Evolutionary conservation across 129 eudicot genomes (phyloP).

Genomic region (Smallanthus sonchifolius): DNA sequence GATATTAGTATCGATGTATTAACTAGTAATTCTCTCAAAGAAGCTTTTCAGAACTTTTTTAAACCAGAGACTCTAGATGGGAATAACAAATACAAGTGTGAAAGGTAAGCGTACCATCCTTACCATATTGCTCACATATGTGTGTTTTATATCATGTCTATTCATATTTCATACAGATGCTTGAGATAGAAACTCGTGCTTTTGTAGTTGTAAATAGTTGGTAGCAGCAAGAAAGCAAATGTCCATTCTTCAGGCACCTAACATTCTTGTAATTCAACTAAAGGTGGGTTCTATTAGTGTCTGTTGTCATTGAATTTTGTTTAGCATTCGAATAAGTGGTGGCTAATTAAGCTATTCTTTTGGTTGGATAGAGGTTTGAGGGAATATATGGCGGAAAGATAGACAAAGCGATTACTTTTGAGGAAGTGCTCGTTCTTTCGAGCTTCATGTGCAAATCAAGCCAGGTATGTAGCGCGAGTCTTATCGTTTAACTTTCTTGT

Average conservation of each 20-base stretch:
- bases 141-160: constrained; percentile 8
- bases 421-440: constrained; percentile 77
- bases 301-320: not conserved
- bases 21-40: constrained; percentile 60
- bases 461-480: constrained; percentile 52
- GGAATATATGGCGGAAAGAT: constrained; percentile 85
- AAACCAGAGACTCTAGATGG: constrained; percentile 89
- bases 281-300: constrained; percentile 46
- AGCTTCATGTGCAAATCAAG: constrained; percentile 91
- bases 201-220: constrained; percentile 85
- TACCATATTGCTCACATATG: not conserved
- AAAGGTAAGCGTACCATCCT: constrained; percentile 46
- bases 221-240: constrained; percentile 94
- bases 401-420: constrained; percentile 80
- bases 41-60: constrained; percentile 79
- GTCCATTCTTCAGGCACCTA: constrained; percentile 91
- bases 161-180: constrained; percentile 3
- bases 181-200: constrained; percentile 26
- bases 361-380: constrained; percentile 73
- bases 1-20: constrained; percentile 82
- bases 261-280: constrained; percentile 93
- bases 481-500: not conserved
- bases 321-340: constrained; percentile 3
- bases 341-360: constrained; percentile 19
- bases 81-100: constrained; percentile 91